Conservation (phyloP, 805 yeast species). For the Lachancea cidri region DNA sequence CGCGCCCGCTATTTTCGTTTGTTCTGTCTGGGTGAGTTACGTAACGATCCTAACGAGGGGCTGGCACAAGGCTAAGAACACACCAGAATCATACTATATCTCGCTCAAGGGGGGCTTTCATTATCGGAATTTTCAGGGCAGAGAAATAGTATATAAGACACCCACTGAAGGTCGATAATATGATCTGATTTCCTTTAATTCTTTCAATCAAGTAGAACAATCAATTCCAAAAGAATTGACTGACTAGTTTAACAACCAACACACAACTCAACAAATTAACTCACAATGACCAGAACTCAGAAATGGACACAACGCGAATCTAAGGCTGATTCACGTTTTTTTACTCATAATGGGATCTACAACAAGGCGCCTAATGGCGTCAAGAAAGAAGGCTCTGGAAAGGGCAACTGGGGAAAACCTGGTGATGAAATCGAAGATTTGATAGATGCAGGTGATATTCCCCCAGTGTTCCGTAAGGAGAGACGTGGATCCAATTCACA, state of each 20-base stretch:
- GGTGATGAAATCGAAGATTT: slow-evolving; percentile 73
- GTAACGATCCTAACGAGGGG: background rate
- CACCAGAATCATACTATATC: background rate
- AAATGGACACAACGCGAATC: slow-evolving; percentile 67
- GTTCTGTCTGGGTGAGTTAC: background rate
- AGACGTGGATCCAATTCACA: slow-evolving; percentile 50
- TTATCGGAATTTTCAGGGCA: background rate
- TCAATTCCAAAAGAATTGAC: background rate
- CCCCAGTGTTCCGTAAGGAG: slow-evolving; percentile 40
- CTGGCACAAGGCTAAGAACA: too few species aligned
- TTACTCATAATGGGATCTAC: slow-evolving; percentile 68
- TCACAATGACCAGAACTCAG: slow-evolving; percentile 67
- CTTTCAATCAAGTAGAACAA: too few species aligned
- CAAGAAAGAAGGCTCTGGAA: slow-evolving; percentile 83
- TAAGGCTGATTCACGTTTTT: slow-evolving; percentile 60
- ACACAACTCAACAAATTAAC: background rate
- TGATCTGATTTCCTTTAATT: too few species aligned
- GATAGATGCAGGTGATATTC: slow-evolving; percentile 52
- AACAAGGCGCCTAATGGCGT: slow-evolving; percentile 69
- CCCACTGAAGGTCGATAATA: too few species aligned
- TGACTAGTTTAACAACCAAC: background rate
- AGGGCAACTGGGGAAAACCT: slow-evolving; percentile 79
- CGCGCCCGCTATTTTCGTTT: background rate
- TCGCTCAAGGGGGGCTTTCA: background rate
- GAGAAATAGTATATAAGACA: background rate